Conservation (phyloP, 2,329 filamentous ascomycete species). For the Keithomyces neogunnii region DNA sequence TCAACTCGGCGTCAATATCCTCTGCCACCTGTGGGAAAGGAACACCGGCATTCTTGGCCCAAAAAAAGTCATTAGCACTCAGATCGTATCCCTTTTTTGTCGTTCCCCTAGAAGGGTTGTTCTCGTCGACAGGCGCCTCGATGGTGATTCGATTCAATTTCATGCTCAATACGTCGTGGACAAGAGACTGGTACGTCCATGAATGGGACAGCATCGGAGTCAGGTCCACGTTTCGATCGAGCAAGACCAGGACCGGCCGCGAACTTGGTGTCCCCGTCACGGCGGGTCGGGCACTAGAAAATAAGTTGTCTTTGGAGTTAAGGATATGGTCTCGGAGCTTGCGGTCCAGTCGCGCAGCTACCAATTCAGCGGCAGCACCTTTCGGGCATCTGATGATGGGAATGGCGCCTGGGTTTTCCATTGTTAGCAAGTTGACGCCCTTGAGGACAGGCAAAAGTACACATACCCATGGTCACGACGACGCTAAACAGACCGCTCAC, state of each 20-base stretch:
- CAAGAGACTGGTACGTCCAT: conserved; percentile 70
- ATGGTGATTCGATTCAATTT: conserved; percentile 88
- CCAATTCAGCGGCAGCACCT: conserved; percentile 86
- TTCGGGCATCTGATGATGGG: conserved; percentile 94
- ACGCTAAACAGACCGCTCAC: conserved; percentile 97
- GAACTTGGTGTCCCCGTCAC: conserved; percentile 57
- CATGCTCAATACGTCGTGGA: conserved; percentile 53
- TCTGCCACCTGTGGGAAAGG: conserved; percentile 96
- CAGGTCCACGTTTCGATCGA: conserved; percentile 91
- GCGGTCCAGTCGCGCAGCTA: conserved; percentile 85
- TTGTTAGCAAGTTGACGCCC: background rate
- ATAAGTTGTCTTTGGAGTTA: conserved; percentile 96
- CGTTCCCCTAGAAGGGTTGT: conserved; percentile 62
- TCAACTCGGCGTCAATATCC: conserved; percentile 88
- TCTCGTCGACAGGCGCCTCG: conserved; percentile 72
- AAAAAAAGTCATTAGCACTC: conserved; percentile 88
- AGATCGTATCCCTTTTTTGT: conserved; percentile 87
- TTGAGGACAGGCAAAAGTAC: background rate
- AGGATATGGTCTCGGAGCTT: conserved; percentile 94
- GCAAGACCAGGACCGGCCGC: conserved; percentile 81
- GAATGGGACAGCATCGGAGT: conserved; percentile 99
- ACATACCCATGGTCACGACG: conserved; percentile 88
- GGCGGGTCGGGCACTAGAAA: conserved; percentile 59
- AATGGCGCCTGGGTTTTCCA: conserved; percentile 57
- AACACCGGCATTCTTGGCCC: conserved; percentile 81